Conservation (phyloP, 139 green algal genomes). For the Tetradesmus obliquus region DNA sequence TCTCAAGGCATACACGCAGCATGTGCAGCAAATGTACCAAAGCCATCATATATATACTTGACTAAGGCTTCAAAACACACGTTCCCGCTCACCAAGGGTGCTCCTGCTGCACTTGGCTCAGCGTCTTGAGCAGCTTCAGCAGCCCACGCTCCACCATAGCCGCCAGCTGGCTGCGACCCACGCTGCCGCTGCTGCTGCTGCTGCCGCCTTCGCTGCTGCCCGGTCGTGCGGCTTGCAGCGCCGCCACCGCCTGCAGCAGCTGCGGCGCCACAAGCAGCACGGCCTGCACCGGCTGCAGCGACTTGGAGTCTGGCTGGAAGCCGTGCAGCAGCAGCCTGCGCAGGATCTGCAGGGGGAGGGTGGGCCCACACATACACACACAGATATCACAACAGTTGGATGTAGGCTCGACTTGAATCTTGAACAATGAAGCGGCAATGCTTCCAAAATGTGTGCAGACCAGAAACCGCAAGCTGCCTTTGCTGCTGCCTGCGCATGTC, state of each 20-base stretch:
- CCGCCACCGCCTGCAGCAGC: slow-evolving; percentile 68
- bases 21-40: too few relatives aligned
- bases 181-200: not conserved
- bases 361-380: not conserved
- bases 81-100: slow-evolving; percentile 70
- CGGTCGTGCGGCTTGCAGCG: slow-evolving; percentile 50
- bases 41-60: not conserved
- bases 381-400: not conserved
- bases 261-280: slow-evolving; percentile 62
- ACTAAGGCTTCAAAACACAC: not conserved
- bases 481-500: too few relatives aligned
- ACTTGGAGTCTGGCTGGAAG: slow-evolving; percentile 77
- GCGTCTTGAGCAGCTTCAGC: slow-evolving; percentile 88
- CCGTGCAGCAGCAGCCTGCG: slow-evolving; percentile 88
- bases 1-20: slow-evolving; percentile 47
- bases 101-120: slow-evolving; percentile 74
- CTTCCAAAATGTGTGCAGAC: too few relatives aligned
- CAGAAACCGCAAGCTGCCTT: too few relatives aligned
- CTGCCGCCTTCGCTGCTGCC: slow-evolving; percentile 24
- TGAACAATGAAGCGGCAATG: too few relatives aligned
- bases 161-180: slow-evolving; percentile 49
- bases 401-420: too few relatives aligned
- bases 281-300: slow-evolving; percentile 68
- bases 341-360: slow-evolving; percentile 1
- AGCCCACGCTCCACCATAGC: slow-evolving; percentile 80